Conservation (phyloP, 2,329 filamentous ascomycete species). For the Periconia digitata region DNA sequence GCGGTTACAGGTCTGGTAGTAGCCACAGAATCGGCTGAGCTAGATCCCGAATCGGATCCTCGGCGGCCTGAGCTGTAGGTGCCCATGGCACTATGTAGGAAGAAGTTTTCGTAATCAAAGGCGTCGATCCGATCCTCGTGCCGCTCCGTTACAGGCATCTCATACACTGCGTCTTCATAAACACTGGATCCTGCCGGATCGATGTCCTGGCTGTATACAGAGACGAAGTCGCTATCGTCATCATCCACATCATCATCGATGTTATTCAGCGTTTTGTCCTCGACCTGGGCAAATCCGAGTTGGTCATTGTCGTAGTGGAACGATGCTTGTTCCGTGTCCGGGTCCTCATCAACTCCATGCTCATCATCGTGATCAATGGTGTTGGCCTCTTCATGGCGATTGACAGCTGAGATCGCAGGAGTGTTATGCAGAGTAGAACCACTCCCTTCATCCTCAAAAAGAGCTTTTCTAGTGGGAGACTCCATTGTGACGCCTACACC, state of each 20-base stretch:
- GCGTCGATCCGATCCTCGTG: conserved; percentile 94
- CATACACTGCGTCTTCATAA: conserved; percentile 49
- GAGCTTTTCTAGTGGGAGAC: conserved; percentile 21
- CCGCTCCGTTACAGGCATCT: conserved; percentile 51
- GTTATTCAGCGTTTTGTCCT: not conserved
- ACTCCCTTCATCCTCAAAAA: conserved; percentile 21
- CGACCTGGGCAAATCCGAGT: not conserved
- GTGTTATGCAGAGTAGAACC: conserved; percentile 11
- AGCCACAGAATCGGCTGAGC: conserved; percentile 53
- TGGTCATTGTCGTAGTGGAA: conserved; percentile 16
- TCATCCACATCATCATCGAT: conserved; percentile 37
- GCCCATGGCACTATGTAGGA: conserved; percentile 88
- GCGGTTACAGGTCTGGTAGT: conserved; percentile 49
- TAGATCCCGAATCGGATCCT: conserved; percentile 59
- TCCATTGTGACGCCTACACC: conserved; percentile 34
- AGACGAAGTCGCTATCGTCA: conserved; percentile 45
- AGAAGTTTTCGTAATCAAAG: conserved; percentile 96
- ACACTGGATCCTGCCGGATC: conserved; percentile 36
- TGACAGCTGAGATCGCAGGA: conserved; percentile 1
- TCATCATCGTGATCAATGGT: not conserved
- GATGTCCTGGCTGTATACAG: conserved; percentile 31
- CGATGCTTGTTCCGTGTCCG: not conserved
- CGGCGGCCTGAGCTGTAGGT: conserved; percentile 64
- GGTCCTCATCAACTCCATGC: not conserved
- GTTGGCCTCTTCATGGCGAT: conserved; percentile 4